phyloP scores from a whole-genome alignment of 192 early-diverging fungal species.

The Thoreauomyces humboldtii region DNA sequence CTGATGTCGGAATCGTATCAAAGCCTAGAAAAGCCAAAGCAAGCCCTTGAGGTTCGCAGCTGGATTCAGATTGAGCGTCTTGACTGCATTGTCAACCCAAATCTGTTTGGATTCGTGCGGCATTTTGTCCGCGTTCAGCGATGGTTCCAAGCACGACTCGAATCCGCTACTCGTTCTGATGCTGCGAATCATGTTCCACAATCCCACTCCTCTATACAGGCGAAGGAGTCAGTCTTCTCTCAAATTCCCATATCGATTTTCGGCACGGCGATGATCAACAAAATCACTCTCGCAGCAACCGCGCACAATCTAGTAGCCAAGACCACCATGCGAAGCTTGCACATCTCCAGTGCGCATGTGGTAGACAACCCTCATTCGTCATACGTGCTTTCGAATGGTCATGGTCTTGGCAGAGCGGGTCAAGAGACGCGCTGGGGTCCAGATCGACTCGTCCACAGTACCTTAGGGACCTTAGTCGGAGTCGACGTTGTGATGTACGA shows the following conservation, averaged over 20 bases:
- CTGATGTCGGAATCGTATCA: background rate
- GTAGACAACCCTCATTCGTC: background rate
- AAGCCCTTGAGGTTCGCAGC: conserved; percentile 3
- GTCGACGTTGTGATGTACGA: conserved; percentile 21
- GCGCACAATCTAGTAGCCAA: conserved; percentile 29
- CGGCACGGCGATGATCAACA: background rate
- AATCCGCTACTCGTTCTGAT: conserved; percentile 1
- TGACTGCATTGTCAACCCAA: conserved; percentile 34
- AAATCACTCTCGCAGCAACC: conserved; percentile 6
- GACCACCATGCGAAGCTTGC: conserved; percentile 4
- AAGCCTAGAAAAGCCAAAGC: no score
- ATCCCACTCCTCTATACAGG: background rate
- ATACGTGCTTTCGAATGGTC: no score
- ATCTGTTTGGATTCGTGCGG: conserved; percentile 41
- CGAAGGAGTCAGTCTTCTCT: background rate
- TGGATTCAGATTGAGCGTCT: conserved; percentile 9
- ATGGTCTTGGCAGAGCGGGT: no score
- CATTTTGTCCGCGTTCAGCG: conserved; percentile 35
- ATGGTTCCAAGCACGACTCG: conserved; percentile 25
- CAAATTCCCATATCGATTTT: background rate
- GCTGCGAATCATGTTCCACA: background rate
- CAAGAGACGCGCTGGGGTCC: background rate
- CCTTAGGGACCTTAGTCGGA: conserved; percentile 1
- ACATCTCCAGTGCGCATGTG: conserved; percentile 8
- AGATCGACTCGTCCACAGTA: conserved; percentile 2